Percentiles rank a stretch among this genome's conserved stretches.
Evolutionary conservation across 2,329 filamentous ascomycete genomes (phyloP).

Genomic region (Sphaerostilbella broomeana): DNA sequence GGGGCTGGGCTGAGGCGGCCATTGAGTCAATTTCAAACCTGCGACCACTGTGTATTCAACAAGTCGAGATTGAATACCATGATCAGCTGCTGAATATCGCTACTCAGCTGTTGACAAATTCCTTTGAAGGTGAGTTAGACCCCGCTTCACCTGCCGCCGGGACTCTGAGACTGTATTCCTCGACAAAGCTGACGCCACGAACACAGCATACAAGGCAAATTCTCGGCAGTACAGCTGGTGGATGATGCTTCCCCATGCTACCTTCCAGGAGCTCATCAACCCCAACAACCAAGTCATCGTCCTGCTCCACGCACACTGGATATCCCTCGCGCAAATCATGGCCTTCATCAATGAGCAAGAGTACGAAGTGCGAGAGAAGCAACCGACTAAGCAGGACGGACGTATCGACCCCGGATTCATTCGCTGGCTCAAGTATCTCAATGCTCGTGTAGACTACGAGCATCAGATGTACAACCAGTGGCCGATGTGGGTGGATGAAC

Average conservation of each 20-base stretch:
- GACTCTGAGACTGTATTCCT: too few species aligned
- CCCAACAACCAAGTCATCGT: slow-evolving; percentile 38
- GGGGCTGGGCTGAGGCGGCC: slow-evolving; percentile 41
- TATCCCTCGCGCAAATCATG: slow-evolving; percentile 50
- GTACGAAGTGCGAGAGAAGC: slow-evolving; percentile 25
- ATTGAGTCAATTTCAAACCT: slow-evolving; percentile 36
- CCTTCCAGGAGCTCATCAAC: slow-evolving; percentile 46
- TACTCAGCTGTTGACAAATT: slow-evolving; percentile 45
- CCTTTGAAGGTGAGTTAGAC: slow-evolving; percentile 43
- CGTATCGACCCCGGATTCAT: slow-evolving; percentile 37
- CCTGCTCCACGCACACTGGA: slow-evolving; percentile 48
- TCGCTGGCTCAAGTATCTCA: slow-evolving; percentile 46
- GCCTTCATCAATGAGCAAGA: slow-evolving; percentile 40
- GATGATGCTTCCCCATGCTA: slow-evolving; percentile 49
- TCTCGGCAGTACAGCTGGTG: slow-evolving; percentile 49
- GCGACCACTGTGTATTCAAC: slow-evolving; percentile 35
- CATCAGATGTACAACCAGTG: slow-evolving; percentile 43
- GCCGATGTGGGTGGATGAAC: slow-evolving; percentile 49
- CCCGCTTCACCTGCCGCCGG: not conserved
- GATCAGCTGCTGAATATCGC: slow-evolving; percentile 40
- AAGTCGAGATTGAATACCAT: slow-evolving; percentile 41
- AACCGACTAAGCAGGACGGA: slow-evolving; percentile 18
- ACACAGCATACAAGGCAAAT: slow-evolving; percentile 43
- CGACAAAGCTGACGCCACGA: slow-evolving; percentile 1
- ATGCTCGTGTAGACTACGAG: slow-evolving; percentile 38